These are phyloP conservation scores for Uncinocarpus reesii DNA, from an alignment of 2,329 filamentous ascomycete species.

Conservation along the genomic window DNA sequence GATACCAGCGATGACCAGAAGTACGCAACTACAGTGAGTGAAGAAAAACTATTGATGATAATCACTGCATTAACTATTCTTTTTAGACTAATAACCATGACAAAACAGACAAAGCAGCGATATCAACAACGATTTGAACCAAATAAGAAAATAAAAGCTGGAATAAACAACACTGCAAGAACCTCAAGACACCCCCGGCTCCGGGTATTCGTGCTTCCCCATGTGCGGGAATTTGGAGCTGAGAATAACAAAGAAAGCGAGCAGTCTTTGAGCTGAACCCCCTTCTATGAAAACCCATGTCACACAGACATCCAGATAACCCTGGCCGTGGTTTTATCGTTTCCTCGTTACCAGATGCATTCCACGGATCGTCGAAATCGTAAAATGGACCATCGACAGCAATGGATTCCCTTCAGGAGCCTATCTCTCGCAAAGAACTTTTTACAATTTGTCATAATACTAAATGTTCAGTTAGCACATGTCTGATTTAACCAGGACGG, in stretches of 20 bases:
- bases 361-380: conserved; percentile 34
- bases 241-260: conserved; percentile 3
- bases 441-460: conserved; percentile 99
- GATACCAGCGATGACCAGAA: no score
- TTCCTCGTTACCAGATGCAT: conserved; percentile 11
- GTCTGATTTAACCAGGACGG: conserved; percentile 18
- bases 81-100: conserved; percentile 2
- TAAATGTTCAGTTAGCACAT: conserved; percentile 40
- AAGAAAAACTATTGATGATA: conserved; percentile 1
- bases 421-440: conserved; percentile 25
- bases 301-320: conserved; percentile 7
- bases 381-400: conserved; percentile 24
- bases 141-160: not conserved
- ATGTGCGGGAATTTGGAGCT: conserved; percentile 6
- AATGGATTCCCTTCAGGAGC: conserved; percentile 15
- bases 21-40: not conserved
- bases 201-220: conserved; percentile 11
- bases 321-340: conserved; percentile 7
- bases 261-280: not conserved
- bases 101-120: conserved; percentile 5
- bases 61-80: conserved; percentile 11
- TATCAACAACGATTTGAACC: not conserved
- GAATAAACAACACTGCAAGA: conserved; percentile 7
- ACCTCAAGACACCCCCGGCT: conserved; percentile 2
- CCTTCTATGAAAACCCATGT: conserved; percentile 2